These are phyloP conservation scores for Cordyceps farinosa DNA, from an alignment of 2,329 filamentous ascomycete species.

Conservation along the genomic window DNA sequence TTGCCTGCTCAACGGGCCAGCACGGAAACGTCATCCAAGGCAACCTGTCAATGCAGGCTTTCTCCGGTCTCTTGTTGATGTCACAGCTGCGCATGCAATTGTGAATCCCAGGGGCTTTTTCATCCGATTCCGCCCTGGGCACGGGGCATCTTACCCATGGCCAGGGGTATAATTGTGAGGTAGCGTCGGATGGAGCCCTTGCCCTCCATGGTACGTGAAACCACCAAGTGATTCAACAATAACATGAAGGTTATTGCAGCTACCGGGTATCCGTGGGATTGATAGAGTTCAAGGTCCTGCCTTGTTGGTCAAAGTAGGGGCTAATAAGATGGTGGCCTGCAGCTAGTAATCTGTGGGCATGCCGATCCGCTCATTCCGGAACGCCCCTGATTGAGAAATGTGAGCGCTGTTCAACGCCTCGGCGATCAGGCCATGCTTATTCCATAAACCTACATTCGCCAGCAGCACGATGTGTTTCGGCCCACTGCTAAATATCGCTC, in stretches of 20 bases:
- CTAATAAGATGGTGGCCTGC: neutral
- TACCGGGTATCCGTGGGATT: neutral
- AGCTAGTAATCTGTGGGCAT: slow-evolving; percentile 2
- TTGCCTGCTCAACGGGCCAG: neutral
- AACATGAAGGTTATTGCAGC: neutral
- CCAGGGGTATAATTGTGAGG: neutral
- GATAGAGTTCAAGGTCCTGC: neutral
- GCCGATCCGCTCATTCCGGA: neutral
- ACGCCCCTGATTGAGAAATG: neutral
- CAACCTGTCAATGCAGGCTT: neutral
- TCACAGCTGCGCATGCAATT: neutral
- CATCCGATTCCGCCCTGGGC: too few relatives aligned
- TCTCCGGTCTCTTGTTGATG: neutral
- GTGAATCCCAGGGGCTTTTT: too few relatives aligned
- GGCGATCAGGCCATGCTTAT: neutral
- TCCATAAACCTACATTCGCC: neutral
- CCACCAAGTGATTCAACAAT: neutral
- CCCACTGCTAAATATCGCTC: neutral
- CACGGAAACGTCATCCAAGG: neutral
- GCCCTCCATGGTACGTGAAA: neutral
- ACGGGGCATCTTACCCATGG: too few relatives aligned
- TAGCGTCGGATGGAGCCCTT: neutral
- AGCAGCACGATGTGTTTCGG: neutral
- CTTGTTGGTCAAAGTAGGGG: slow-evolving; percentile 1
- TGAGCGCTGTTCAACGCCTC: neutral